phyloP scores from a whole-genome alignment of 345 rosid genomes.

The Linum usitatissimum region DNA sequence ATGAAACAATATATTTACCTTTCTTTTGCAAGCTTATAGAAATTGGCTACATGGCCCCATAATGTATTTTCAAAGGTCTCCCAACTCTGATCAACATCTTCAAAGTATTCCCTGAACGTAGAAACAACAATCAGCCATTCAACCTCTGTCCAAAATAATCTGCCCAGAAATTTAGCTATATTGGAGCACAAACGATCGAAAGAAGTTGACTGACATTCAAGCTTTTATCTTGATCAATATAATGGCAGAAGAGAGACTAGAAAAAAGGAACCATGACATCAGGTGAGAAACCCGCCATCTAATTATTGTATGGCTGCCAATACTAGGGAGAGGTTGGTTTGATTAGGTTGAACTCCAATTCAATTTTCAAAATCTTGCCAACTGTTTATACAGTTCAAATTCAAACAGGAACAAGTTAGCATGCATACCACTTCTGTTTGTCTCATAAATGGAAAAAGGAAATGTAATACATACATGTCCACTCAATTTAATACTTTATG shows the following conservation, averaged over 20 bases:
- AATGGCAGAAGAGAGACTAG: background rate
- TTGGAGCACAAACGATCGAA: background rate
- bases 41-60: constrained; percentile 80
- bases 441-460: no score
- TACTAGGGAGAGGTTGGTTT: no score
- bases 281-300: background rate
- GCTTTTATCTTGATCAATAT: background rate
- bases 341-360: no score
- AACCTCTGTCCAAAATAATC: constrained; percentile 9
- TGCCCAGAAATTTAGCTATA: no score
- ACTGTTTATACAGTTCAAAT: no score
- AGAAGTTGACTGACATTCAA: background rate
- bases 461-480: no score
- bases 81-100: constrained; percentile 94
- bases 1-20: constrained; percentile 37
- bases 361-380: no score
- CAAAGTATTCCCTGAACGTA: constrained; percentile 78
- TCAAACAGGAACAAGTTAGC: no score
- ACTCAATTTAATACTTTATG: no score
- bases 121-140: constrained; percentile 12
- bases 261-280: background rate
- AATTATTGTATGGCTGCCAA: no score
- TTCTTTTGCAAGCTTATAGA: constrained; percentile 84
- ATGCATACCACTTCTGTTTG: no score
- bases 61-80: constrained; percentile 94